Evolutionary conservation across 768 basidiomycete genomes (phyloP), one percentile per base, ranked within the genome.

Genomic region (Sarcomyxa edulis): DNA sequence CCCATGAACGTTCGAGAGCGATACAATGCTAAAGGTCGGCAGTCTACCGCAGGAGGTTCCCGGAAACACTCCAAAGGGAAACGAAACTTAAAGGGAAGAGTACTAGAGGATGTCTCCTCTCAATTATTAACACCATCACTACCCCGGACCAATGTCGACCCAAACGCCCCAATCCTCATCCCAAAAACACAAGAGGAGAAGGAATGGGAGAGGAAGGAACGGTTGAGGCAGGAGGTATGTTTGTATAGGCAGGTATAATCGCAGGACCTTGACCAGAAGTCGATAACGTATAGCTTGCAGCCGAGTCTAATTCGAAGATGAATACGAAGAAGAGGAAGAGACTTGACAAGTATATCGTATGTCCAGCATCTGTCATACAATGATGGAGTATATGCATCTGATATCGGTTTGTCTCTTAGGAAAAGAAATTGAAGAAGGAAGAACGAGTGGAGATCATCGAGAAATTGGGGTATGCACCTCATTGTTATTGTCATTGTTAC

Each of bases 391-490:
- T n/a, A n/a, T n/a, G n/a, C n/a, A n/a, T n/a, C n/a, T n/a, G 8
- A 43, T 43, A 8, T 45, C 1, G 14, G n/a, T 39, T 14, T n/a
- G 12, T 37, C 20, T 28, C 40, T 33, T 45, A 93, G 90, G 85
- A 90, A 35, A 93, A 93, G 64, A 94, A 94, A 60, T 64, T 95
- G 33, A 90, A 85, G 62, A 89, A 92, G 56, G 93, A 96, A 53
- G 89, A 90, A 44, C 76, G 92, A 31, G 52, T 77, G 4, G 57
- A 70, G 14, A 69, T 96, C 10, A 80, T 95, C 39, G 77, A 88
- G 47, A 91, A 87, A 56, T 68, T 96, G 44, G n/a, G n/a, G n/a
- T n/a, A n/a, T n/a, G n/a, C n/a, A n/a, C n/a, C n/a, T n/a, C n/a
- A n/a, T n/a, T n/a, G n/a, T n/a, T n/a, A n/a, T n/a, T n/a, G n/a